Percentiles rank a stretch among this genome's conserved stretches.
These are phyloP conservation scores for Daedaleopsis sinensis DNA, from an alignment of 768 basidiomycete genomes.

Conservation along the genomic window DNA sequence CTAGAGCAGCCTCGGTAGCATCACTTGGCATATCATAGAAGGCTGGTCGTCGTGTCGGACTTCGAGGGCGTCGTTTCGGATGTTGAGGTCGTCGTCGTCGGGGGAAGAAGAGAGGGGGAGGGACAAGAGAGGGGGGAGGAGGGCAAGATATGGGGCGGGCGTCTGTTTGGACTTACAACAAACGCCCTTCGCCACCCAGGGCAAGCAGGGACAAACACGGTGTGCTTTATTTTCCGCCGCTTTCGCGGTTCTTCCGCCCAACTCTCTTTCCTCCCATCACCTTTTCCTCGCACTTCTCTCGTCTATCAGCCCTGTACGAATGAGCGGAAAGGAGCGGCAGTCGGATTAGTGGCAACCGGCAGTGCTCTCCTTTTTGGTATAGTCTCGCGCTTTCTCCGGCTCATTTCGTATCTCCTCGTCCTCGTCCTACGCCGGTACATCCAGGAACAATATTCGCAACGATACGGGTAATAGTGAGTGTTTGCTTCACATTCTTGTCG, in stretches of 20 bases:
- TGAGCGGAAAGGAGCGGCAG: no score
- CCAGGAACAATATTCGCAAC: background rate
- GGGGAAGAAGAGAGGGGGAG: background rate
- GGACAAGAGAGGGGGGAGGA: background rate
- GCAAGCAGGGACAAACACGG: background rate
- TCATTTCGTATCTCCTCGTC: background rate
- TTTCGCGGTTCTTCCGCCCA: background rate
- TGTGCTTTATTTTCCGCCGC: background rate
- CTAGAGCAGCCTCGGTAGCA: slow-evolving; percentile 62
- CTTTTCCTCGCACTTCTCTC: background rate
- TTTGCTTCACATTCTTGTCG: background rate
- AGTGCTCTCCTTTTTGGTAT: background rate
- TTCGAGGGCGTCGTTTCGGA: no score
- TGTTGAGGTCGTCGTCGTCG: slow-evolving; percentile 1
- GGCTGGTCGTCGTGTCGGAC: background rate
- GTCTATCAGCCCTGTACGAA: no score
- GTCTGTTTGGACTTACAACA: background rate
- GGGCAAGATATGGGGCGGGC: background rate
- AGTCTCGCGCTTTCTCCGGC: background rate
- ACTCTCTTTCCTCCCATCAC: background rate
- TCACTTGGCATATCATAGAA: slow-evolving; percentile 47
- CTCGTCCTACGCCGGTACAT: background rate
- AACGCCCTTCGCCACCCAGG: background rate
- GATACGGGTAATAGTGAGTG: background rate
- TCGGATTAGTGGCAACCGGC: no score